phyloP scores from a whole-genome alignment of 2,329 filamentous ascomycete genomes.

The Apiospora arundinis region DNA sequence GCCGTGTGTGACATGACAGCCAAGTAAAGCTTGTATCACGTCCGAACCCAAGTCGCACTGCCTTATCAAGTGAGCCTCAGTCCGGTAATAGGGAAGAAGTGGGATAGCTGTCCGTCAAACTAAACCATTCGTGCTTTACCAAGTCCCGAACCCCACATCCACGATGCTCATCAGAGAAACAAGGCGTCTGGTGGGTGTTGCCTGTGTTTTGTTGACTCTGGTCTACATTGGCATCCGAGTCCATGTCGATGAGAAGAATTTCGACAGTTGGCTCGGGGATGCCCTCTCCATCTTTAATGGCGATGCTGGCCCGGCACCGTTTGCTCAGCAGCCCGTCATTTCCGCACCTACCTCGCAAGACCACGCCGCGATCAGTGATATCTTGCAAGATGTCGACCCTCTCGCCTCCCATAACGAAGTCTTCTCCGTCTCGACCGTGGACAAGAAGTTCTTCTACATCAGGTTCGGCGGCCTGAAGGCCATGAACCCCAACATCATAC shows the following conservation, averaged over 20 bases:
- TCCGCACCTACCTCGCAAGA: neutral
- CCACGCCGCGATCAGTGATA: neutral
- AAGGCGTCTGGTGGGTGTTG: slow-evolving; percentile 39
- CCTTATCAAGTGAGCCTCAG: neutral
- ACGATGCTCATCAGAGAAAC: slow-evolving; percentile 43
- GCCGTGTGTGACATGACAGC: neutral
- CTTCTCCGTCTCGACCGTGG: slow-evolving; percentile 52
- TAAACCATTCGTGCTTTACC: neutral
- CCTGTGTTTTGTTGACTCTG: slow-evolving; percentile 39
- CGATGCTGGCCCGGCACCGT: neutral
- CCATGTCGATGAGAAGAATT: neutral
- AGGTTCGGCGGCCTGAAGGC: slow-evolving; percentile 49
- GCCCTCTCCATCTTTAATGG: neutral
- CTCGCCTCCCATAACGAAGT: slow-evolving; percentile 43
- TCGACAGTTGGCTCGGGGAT: neutral
- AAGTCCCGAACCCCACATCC: neutral
- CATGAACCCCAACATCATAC: slow-evolving; percentile 64
- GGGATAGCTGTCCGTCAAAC: neutral
- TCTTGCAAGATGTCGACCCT: slow-evolving; percentile 11
- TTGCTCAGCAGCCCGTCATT: neutral
- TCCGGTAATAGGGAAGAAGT: neutral
- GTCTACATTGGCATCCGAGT: slow-evolving; percentile 31
- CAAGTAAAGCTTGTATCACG: neutral
- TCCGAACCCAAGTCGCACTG: neutral
- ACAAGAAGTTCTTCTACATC: slow-evolving; percentile 57